A percentile compares a stretch with the other conserved stretches of the same genome.
Evolutionary conservation across 2,329 filamentous ascomycete genomes (phyloP).

Genomic region (Coniochaeta ligniaria): DNA sequence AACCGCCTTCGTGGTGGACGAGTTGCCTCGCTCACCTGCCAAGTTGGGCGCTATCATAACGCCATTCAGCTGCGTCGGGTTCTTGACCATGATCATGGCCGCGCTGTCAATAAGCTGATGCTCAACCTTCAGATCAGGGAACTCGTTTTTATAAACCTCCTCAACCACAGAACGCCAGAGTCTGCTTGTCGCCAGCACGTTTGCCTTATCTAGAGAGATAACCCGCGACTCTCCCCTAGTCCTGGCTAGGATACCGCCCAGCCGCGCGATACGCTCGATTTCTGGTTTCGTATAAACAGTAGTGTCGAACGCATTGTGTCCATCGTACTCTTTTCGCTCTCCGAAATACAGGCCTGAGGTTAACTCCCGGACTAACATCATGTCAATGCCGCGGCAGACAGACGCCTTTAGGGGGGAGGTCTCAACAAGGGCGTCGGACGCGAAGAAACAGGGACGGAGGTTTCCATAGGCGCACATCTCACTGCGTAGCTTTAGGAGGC

Average conservation of each 20-base stretch:
- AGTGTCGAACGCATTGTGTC: slow-evolving; percentile 73
- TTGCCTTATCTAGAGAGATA: slow-evolving; percentile 75
- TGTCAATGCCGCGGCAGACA: slow-evolving; percentile 80
- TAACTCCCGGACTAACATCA: slow-evolving; percentile 86
- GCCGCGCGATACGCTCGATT: slow-evolving; percentile 79
- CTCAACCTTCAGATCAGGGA: slow-evolving; percentile 73
- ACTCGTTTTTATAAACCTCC: slow-evolving; percentile 81
- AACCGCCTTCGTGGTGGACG: too few relatives aligned
- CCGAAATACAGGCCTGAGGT: slow-evolving; percentile 96
- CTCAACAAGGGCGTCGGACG: slow-evolving; percentile 76
- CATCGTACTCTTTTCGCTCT: slow-evolving; percentile 73
- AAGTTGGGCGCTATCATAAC: slow-evolving; percentile 89
- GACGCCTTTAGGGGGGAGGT: slow-evolving; percentile 80
- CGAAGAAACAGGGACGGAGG: slow-evolving; percentile 93
- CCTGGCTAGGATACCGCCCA: slow-evolving; percentile 69
- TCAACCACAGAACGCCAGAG: slow-evolving; percentile 84
- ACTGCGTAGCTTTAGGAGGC: slow-evolving; percentile 83
- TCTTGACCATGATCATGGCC: slow-evolving; percentile 96
- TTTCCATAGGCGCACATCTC: slow-evolving; percentile 93
- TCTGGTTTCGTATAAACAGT: slow-evolving; percentile 80
- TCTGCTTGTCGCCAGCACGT: slow-evolving; percentile 83
- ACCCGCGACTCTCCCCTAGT: too few relatives aligned
- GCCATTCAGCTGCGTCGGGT: slow-evolving; percentile 79
- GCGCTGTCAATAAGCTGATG: slow-evolving; percentile 94
- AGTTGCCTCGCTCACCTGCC: background rate